Evolutionary conservation across 169 alveolate species (phyloP).

Genomic region (Cryptosporidium ryanae): DNA sequence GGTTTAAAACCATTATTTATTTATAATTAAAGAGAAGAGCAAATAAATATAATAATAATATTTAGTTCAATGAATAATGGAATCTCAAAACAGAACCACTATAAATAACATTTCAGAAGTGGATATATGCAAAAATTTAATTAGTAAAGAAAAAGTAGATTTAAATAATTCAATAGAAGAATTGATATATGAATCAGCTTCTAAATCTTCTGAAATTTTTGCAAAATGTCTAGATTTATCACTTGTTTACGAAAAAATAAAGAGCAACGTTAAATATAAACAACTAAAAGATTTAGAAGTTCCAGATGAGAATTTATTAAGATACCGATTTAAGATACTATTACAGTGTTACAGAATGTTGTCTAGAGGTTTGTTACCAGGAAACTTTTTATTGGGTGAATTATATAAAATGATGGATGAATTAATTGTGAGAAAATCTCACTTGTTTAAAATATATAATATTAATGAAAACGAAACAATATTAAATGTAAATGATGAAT

Average conservation of each 20-base stretch:
- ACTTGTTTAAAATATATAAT: slow-evolving; percentile 9
- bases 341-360: slow-evolving; percentile 30
- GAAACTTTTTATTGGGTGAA: slow-evolving; percentile 10
- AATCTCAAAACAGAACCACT: too few relatives aligned
- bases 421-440: slow-evolving; percentile 21
- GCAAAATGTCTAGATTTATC: slow-evolving; percentile 47
- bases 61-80: too few relatives aligned
- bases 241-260: slow-evolving; percentile 11
- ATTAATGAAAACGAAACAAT: not conserved
- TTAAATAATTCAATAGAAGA: not conserved
- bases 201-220: slow-evolving; percentile 28
- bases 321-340: slow-evolving; percentile 27
- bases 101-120: too few relatives aligned
- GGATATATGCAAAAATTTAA: too few relatives aligned
- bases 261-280: not conserved
- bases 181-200: not conserved
- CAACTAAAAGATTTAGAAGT: slow-evolving; percentile 1
- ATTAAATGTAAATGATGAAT: not conserved
- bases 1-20: too few relatives aligned
- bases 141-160: not conserved
- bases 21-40: too few relatives aligned
- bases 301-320: slow-evolving; percentile 21
- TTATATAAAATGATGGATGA: slow-evolving; percentile 63
- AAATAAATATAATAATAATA: too few relatives aligned
- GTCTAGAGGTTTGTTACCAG: slow-evolving; percentile 54